Percentiles rank a stretch among this genome's conserved stretches.
These are phyloP conservation scores for Eucalyptus camaldulensis DNA, from an alignment of 345 rosid species.

Conservation along the genomic window DNA sequence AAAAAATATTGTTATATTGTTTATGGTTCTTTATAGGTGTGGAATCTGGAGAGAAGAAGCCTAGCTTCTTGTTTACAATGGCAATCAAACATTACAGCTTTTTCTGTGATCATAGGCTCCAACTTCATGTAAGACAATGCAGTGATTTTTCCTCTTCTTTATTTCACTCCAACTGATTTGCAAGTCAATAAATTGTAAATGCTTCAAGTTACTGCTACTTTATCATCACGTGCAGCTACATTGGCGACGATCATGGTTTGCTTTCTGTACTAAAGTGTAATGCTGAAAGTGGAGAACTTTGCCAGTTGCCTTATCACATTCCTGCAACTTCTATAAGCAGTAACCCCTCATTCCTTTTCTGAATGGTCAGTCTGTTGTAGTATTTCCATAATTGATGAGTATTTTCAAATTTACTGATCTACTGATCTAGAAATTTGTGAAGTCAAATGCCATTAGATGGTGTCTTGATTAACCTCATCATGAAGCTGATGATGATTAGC, in stretches of 20 bases:
- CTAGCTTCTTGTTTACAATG: constrained; percentile 31
- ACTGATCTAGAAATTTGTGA: background rate
- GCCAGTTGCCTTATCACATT: constrained; percentile 36
- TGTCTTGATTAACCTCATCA: background rate
- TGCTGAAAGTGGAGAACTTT: constrained; percentile 25
- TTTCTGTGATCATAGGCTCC: constrained; percentile 44
- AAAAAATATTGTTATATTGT: background rate
- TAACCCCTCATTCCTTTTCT: constrained; percentile 8
- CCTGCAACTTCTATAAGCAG: constrained; percentile 29
- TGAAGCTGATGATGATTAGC: background rate
- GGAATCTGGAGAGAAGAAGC: constrained; percentile 45
- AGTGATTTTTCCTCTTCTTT: background rate
- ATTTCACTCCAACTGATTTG: background rate
- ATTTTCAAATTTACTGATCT: background rate
- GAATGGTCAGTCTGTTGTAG: background rate
- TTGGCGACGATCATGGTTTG: constrained; percentile 50
- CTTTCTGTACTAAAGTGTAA: constrained; percentile 44
- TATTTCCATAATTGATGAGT: background rate
- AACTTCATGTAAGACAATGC: constrained; percentile 38
- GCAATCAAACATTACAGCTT: constrained; percentile 55
- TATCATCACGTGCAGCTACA: constrained; percentile 13
- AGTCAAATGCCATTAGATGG: background rate
- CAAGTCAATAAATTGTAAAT: background rate
- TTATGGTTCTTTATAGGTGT: constrained; percentile 30
- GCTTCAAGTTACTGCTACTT: background rate